Evolutionary conservation across 768 basidiomycete species (phyloP).

Genomic region (Termitomyces titanicus): DNA sequence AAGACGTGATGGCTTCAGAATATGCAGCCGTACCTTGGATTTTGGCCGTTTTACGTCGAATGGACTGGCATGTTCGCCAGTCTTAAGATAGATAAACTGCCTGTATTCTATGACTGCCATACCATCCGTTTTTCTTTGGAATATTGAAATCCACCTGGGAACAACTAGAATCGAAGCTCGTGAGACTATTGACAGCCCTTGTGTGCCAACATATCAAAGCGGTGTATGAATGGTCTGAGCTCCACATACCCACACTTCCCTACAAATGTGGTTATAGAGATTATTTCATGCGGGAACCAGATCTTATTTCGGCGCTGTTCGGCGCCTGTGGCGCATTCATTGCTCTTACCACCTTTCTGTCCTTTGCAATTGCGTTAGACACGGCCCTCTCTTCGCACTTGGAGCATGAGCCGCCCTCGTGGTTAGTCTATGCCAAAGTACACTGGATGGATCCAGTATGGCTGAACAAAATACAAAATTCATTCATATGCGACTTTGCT

Average conservation of each 20-base stretch:
- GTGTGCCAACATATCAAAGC: background rate
- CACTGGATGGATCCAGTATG: background rate
- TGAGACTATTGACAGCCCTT: background rate
- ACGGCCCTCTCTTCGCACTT: background rate
- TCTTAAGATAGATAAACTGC: background rate
- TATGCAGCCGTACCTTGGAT: background rate
- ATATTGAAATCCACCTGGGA: background rate
- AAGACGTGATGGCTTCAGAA: background rate
- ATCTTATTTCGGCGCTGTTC: background rate
- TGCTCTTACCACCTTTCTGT: background rate
- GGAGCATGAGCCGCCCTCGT: background rate
- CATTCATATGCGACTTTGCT: background rate
- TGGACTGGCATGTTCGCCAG: background rate
- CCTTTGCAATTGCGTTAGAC: constrained; percentile 6
- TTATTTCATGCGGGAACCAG: too few species aligned
- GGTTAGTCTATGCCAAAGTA: background rate
- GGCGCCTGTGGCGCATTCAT: background rate
- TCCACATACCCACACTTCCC: background rate
- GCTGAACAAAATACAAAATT: background rate
- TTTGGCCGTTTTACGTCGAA: background rate
- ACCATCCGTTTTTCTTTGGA: background rate
- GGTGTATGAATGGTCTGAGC: background rate
- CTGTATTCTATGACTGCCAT: background rate
- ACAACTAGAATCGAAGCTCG: background rate
- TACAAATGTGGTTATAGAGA: background rate